Evolutionary conservation across 352 stramenopile genomes (phyloP).

Genomic region (Globisporangium yorkense): DNA sequence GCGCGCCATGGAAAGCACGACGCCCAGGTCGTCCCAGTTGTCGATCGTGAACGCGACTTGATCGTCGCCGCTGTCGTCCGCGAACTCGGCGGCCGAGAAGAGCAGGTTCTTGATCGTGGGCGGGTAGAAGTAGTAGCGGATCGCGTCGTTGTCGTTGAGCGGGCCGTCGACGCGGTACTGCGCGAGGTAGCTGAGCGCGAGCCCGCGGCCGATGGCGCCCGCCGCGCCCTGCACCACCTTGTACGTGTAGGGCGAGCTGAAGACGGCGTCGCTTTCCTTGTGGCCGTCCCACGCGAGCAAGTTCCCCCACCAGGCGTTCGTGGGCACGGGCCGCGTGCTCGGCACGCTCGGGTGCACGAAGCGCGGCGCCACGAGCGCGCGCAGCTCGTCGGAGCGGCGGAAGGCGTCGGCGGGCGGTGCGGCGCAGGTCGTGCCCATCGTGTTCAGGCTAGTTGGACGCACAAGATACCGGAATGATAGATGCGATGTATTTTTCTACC

Average conservation of each 20-base stretch:
- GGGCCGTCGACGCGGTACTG: constrained; percentile 68
- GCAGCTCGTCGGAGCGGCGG: constrained; percentile 36
- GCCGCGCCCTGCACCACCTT: constrained; percentile 31
- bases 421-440: constrained; percentile 13
- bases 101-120: constrained; percentile 69
- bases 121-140: constrained; percentile 81
- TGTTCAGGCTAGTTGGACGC: not conserved
- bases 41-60: constrained; percentile 36
- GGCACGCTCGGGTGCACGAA: constrained; percentile 26
- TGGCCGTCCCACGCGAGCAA: constrained; percentile 50
- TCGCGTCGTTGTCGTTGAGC: constrained; percentile 72
- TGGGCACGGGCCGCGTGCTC: constrained; percentile 42
- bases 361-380: constrained; percentile 42
- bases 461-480: no score
- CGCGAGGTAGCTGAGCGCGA: constrained; percentile 64
- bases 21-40: constrained; percentile 71
- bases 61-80: constrained; percentile 3
- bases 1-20: constrained; percentile 33
- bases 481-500: no score
- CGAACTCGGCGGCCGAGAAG: constrained; percentile 56
- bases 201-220: constrained; percentile 31
- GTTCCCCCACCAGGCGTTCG: constrained; percentile 85
- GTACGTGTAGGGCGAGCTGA: constrained; percentile 67
- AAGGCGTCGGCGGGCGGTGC: constrained; percentile 36
- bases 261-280: constrained; percentile 66